A percentile compares a stretch with the other conserved stretches of the same genome.
phyloP scores from a whole-genome alignment of 768 basidiomycete genomes.

The Termitomyces sp. region DNA sequence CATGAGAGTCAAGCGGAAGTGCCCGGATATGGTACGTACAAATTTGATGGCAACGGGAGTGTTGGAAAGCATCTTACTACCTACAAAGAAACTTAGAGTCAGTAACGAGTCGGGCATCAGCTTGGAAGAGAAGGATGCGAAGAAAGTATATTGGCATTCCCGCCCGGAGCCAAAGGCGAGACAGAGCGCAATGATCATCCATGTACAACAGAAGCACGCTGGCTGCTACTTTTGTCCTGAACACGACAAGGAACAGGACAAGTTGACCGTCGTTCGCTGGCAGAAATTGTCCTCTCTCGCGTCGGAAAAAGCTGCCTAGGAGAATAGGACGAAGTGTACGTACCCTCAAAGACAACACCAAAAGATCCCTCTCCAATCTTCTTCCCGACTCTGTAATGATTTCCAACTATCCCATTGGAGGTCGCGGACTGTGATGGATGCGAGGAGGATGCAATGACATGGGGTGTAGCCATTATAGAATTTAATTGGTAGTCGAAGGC shows the following conservation, averaged over 20 bases:
- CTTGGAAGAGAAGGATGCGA: background rate
- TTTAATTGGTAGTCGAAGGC: constrained; percentile 9
- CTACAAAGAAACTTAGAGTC: constrained; percentile 30
- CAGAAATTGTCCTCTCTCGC: background rate
- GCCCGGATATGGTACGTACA: constrained; percentile 40
- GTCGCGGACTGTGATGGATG: constrained; percentile 61
- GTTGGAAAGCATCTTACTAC: constrained; percentile 78
- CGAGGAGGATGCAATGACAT: constrained; percentile 77
- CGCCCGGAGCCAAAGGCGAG: background rate
- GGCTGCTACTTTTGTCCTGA: background rate
- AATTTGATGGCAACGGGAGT: constrained; percentile 97
- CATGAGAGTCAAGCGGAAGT: constrained; percentile 8
- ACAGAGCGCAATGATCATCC: background rate
- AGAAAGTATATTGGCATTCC: background rate
- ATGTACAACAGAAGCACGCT: background rate
- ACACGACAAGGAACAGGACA: background rate
- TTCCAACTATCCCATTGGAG: constrained; percentile 71
- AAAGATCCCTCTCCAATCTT: constrained; percentile 99
- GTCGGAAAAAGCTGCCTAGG: background rate
- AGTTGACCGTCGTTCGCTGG: constrained; percentile 3
- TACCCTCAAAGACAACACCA: constrained; percentile 96
- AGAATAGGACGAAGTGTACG: constrained; percentile 11
- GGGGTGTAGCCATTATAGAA: constrained; percentile 68
- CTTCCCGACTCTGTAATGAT: constrained; percentile 87
- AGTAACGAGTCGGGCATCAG: background rate